A percentile compares a stretch with the other conserved stretches of the same genome.
Evolutionary conservation across 257 asterid genomes (phyloP).

Genomic region (Gentiana macrophylla): DNA sequence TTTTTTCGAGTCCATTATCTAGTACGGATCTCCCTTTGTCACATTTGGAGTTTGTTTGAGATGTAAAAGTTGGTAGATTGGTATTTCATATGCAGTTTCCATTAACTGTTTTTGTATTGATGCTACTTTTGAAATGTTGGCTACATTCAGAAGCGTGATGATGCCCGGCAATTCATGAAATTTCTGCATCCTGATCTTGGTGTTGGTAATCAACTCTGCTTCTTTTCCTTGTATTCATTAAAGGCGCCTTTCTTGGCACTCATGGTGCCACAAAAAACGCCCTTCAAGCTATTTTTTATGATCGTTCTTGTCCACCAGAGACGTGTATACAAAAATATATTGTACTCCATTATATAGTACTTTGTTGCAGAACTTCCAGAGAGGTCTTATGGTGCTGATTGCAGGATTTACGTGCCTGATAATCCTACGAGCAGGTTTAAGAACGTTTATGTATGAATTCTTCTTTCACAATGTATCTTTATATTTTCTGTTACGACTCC

Average conservation of each 20-base stretch:
- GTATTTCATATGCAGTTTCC: no score
- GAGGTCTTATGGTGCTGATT: slow-evolving; percentile 90
- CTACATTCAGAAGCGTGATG: slow-evolving; percentile 67
- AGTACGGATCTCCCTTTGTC: no score
- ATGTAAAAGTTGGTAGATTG: no score
- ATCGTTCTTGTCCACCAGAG: neutral
- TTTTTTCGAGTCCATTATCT: no score
- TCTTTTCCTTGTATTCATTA: slow-evolving; percentile 4
- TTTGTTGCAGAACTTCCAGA: slow-evolving; percentile 81
- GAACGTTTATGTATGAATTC: slow-evolving; percentile 97
- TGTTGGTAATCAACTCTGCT: slow-evolving; percentile 45
- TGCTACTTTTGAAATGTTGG: slow-evolving; percentile 5
- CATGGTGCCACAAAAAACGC: no score
- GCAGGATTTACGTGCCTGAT: slow-evolving; percentile 84
- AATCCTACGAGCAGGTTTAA: slow-evolving; percentile 91
- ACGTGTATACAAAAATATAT: no score
- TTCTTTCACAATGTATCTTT: slow-evolving; percentile 16
- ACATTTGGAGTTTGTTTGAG: no score
- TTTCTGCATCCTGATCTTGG: slow-evolving; percentile 88
- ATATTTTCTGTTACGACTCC: slow-evolving; percentile 2
- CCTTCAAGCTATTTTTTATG: neutral
- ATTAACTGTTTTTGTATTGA: neutral
- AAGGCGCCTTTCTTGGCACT: no score
- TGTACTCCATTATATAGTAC: neutral
- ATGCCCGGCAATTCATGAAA: slow-evolving; percentile 84